These are phyloP conservation scores for Suillus variegatus DNA, from an alignment of 768 basidiomycete species.

Conservation along the genomic window DNA sequence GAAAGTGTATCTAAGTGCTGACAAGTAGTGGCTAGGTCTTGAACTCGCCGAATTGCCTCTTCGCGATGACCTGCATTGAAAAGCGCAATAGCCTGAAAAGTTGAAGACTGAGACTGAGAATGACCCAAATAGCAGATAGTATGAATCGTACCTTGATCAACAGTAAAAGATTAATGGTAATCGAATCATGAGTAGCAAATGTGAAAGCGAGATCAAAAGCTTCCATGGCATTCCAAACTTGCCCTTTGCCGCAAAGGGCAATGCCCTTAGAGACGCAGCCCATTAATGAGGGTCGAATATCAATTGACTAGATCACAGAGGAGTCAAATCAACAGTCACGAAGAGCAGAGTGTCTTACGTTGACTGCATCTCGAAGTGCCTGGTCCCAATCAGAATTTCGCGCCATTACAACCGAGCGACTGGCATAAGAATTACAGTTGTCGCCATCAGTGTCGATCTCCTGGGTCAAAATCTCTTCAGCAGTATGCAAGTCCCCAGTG, in stretches of 20 bases:
- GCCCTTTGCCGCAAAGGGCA: neutral
- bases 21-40: neutral
- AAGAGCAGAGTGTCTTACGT: neutral
- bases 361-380: neutral
- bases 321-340: neutral
- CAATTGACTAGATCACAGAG: neutral
- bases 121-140: neutral
- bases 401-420: neutral
- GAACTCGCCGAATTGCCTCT: neutral
- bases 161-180: neutral
- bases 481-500: neutral
- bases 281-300: neutral
- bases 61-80: neutral
- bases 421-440: neutral
- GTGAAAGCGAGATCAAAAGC: neutral
- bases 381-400: neutral
- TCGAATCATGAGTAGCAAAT: neutral
- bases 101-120: neutral
- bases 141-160: neutral
- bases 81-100: neutral
- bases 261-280: neutral
- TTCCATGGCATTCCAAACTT: neutral
- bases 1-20: neutral
- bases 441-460: neutral
- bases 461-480: neutral